Conservation (phyloP, 139 green algal species). For the Edaphochlamys debaryana region DNA sequence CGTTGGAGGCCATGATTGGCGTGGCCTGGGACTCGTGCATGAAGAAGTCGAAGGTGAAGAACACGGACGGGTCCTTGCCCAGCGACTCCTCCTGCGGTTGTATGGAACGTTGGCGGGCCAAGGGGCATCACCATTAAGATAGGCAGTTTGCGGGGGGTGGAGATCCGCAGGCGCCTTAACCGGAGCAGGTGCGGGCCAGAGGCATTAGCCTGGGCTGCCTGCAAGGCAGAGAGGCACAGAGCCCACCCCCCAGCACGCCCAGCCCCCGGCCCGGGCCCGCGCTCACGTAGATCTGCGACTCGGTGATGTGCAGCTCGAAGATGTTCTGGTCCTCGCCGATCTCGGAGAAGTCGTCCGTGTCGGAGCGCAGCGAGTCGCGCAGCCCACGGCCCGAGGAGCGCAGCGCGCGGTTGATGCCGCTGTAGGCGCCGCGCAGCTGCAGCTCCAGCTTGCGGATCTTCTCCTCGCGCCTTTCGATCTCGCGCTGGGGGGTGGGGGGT, state of each 20-base stretch:
- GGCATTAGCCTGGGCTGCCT: too few relatives aligned
- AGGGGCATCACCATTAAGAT: too few relatives aligned
- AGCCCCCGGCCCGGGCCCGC: too few relatives aligned
- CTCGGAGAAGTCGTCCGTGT: slow-evolving; percentile 58
- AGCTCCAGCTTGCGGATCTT: slow-evolving; percentile 62
- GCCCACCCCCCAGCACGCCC: too few relatives aligned
- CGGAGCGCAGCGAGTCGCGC: slow-evolving; percentile 38
- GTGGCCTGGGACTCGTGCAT: slow-evolving; percentile 68
- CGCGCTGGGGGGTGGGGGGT: slow-evolving; percentile 27
- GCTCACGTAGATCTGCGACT: slow-evolving; percentile 55
- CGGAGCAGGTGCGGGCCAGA: too few relatives aligned
- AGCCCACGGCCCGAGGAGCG: slow-evolving; percentile 29
- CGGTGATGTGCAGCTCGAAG: slow-evolving; percentile 61
- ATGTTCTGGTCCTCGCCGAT: slow-evolving; percentile 61
- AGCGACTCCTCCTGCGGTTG: slow-evolving; percentile 53
- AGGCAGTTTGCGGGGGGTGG: too few relatives aligned
- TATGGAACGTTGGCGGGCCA: too few relatives aligned
- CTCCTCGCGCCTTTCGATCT: slow-evolving; percentile 57
- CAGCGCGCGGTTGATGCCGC: slow-evolving; percentile 51
- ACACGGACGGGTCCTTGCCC: slow-evolving; percentile 59
- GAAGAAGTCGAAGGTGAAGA: slow-evolving; percentile 69
- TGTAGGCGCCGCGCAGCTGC: slow-evolving; percentile 63
- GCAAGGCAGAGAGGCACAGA: too few relatives aligned
- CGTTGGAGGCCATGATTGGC: slow-evolving; percentile 55
- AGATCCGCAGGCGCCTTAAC: too few relatives aligned